Evolutionary conservation across 1,284 basidiomycete species (phyloP).

Genomic region (Mycena citricolor): DNA sequence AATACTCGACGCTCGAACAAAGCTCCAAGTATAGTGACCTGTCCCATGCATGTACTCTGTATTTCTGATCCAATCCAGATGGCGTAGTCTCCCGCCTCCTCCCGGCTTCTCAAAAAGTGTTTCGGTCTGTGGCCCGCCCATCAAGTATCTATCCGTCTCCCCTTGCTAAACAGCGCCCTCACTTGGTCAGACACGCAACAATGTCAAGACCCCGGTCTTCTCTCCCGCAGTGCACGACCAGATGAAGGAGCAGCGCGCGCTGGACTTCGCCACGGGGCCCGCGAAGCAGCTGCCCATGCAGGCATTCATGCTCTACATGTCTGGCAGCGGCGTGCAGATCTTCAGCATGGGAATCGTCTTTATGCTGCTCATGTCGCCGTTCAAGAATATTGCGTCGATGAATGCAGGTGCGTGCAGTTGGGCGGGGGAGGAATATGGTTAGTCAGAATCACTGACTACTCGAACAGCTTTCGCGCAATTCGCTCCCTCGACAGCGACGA

Average conservation of each 20-base stretch:
- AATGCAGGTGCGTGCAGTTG: constrained; percentile 60
- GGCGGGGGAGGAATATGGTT: background rate
- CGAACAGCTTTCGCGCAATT: constrained; percentile 64
- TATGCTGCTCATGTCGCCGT: constrained; percentile 81
- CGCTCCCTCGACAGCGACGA: constrained; percentile 48
- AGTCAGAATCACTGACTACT: background rate
- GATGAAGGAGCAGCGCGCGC: constrained; percentile 80
- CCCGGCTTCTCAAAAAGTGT: constrained; percentile 55
- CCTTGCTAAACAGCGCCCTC: background rate
- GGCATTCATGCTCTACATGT: constrained; percentile 96
- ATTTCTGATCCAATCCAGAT: constrained; percentile 38
- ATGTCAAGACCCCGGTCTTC: constrained; percentile 38
- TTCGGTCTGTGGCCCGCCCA: constrained; percentile 24
- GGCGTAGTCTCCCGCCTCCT: constrained; percentile 59
- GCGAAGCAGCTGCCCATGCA: constrained; percentile 92
- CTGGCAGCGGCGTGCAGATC: constrained; percentile 88
- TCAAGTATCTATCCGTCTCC: background rate
- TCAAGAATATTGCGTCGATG: constrained; percentile 76
- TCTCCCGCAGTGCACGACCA: constrained; percentile 52
- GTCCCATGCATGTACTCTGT: background rate
- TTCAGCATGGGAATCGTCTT: constrained; percentile 93
- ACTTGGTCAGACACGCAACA: constrained; percentile 41
- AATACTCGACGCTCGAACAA: constrained; percentile 38
- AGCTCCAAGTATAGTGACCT: constrained; percentile 28
- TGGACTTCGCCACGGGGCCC: constrained; percentile 83